A percentile compares a stretch with the other conserved stretches of the same genome.
These are phyloP conservation scores for Aureobasidium sp. DNA, from an alignment of 2,329 filamentous ascomycete genomes.

Conservation along the genomic window DNA sequence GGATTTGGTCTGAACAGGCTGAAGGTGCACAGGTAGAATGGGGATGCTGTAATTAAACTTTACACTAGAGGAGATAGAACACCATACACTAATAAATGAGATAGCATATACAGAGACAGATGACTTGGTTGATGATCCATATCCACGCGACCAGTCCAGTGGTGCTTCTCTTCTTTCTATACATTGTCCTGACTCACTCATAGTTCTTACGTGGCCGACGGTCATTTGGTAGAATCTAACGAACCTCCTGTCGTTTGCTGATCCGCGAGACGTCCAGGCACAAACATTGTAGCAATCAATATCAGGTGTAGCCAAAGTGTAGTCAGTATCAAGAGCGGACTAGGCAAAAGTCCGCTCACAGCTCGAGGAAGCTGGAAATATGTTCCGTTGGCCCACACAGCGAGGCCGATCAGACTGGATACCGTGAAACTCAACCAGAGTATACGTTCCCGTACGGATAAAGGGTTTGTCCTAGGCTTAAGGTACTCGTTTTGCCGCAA, in stretches of 20 bases:
- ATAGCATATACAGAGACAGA: not conserved
- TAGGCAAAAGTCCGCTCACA: not conserved
- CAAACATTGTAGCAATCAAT: not conserved
- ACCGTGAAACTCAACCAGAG: not conserved
- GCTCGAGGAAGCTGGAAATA: not conserved
- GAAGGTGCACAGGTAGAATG: not conserved
- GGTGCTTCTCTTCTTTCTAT: not conserved
- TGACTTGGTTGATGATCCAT: no score
- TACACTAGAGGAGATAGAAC: not conserved
- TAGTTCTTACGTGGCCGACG: not conserved
- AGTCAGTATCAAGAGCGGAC: not conserved
- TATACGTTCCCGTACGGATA: not conserved
- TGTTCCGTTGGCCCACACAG: not conserved
- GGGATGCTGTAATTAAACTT: not conserved
- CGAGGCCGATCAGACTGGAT: not conserved
- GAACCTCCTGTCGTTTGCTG: not conserved
- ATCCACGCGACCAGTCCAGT: no score
- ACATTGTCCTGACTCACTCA: not conserved
- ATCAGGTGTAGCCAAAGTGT: not conserved
- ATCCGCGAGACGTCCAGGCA: not conserved
- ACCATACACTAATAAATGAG: not conserved
- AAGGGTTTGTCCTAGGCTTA: not conserved
- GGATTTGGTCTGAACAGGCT: conserved; percentile 3
- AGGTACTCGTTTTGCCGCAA: not conserved
- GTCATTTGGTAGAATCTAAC: not conserved